Conservation (phyloP, 768 basidiomycete species). For the Exsudoporus frostii region DNA sequence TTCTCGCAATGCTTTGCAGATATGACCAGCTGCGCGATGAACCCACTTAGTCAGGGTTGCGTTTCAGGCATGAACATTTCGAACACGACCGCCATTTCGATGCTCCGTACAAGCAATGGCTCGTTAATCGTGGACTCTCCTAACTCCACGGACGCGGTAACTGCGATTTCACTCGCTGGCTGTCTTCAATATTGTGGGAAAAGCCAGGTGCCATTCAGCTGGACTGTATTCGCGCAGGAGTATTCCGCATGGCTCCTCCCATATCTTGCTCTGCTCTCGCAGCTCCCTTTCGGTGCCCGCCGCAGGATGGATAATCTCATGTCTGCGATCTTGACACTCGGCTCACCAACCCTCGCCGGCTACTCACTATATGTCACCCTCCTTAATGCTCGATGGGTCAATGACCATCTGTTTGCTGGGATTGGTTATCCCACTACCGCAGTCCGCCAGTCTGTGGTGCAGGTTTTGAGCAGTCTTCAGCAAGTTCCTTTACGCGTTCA, state of each 20-base stretch:
- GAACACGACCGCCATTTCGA: constrained; percentile 8
- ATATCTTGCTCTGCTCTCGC: constrained; percentile 46
- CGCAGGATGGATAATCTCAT: constrained; percentile 41
- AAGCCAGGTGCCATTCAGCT: constrained; percentile 15
- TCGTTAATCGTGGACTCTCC: not conserved
- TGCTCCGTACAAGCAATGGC: constrained; percentile 13
- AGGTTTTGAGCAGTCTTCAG: constrained; percentile 39
- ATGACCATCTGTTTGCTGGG: constrained; percentile 29
- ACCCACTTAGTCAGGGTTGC: constrained; percentile 1
- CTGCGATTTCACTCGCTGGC: constrained; percentile 5
- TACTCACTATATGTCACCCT: constrained; percentile 44
- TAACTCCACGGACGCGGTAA: not conserved
- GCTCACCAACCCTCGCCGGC: constrained; percentile 43
- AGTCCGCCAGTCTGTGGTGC: constrained; percentile 24
- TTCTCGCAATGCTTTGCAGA: constrained; percentile 12
- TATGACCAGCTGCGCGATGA: constrained; percentile 1
- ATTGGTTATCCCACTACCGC: constrained; percentile 24
- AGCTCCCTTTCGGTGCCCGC: constrained; percentile 46
- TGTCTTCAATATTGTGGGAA: constrained; percentile 12
- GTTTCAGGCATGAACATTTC: not conserved
- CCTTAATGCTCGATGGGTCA: constrained; percentile 43
- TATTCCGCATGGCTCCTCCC: constrained; percentile 47
- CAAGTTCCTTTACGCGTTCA: constrained; percentile 38
- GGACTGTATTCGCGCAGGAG: constrained; percentile 31
- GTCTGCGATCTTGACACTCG: constrained; percentile 42